Evolutionary conservation across 164 flowering plant genomes (phyloP), one percentile per base, ranked within the genome.

Genomic region (Paratinospora sagittata): DNA sequence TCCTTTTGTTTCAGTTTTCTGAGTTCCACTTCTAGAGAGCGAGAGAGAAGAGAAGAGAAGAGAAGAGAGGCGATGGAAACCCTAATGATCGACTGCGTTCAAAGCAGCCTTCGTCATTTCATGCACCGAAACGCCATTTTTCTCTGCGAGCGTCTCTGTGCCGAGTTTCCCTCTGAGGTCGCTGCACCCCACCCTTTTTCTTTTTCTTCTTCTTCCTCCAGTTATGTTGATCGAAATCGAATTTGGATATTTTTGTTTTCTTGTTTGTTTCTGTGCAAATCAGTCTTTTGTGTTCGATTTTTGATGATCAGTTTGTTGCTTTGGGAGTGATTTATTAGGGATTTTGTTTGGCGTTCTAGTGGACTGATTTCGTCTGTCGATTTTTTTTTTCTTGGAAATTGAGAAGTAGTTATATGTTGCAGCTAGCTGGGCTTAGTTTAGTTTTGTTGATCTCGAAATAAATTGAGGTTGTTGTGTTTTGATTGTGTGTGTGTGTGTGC

Each of bases 91-190:
- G 93, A 91, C 43, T 87, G 91, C 72, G 92, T 96, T 1, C 89
- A 88, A 66, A 85, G 78, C 76, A 93, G 91, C 80, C 84, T 93
- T 55, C 89, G 88, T 12, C 86, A 85, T 52, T 87, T 92, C 78
- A 81, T 93, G 89, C 74, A 82, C 75, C 84, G 82, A 2, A 96
- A 96, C 76, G 95, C 99, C 82, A 89, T 93, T 76, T 96, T 96
- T 81, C 73, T 93, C 65, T 90, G 99, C 79, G 96, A 96, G 58
- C 97, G 99, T 27, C 98, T 96, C 76, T 93, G 97, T 73, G 91
- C 99, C 4, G 92, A 96, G 86, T 96, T 91, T 75, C 93, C 98
- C 3, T 80, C 95, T 23, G 99, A 96, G 95, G 99, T 91, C 33
- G 13, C 27, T 72, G 5, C n/a, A 13, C 8, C 62, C 57, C n/a